Conservation (phyloP, 345 rosid species). For the Camelina neglecta region DNA sequence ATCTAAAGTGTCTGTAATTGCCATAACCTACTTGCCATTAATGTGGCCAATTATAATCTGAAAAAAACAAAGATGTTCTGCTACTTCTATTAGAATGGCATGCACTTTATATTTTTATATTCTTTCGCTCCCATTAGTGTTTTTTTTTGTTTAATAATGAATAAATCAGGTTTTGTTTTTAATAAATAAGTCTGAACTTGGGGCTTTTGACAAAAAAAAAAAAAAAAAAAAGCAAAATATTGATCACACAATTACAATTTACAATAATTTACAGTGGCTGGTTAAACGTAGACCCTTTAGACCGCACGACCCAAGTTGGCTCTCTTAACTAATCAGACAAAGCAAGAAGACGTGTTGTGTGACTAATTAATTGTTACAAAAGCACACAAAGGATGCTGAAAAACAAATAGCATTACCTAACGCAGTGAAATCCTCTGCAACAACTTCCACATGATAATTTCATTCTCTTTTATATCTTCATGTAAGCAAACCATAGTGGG, state of each 20-base stretch:
- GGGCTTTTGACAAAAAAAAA: too few species aligned
- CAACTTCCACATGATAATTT: conserved; percentile 41
- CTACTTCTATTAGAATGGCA: not conserved
- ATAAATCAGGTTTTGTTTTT: too few species aligned
- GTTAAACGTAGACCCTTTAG: not conserved
- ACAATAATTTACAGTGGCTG: not conserved
- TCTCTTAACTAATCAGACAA: not conserved
- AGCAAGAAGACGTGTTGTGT: conserved; percentile 33
- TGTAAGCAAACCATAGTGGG: not conserved
- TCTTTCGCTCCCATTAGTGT: not conserved
- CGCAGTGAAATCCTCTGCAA: conserved; percentile 45
- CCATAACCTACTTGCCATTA: conserved; percentile 36
- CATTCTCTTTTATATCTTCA: conserved; percentile 21
- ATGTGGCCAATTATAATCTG: not conserved
- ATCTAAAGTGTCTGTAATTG: conserved; percentile 29
- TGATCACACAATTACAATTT: too few species aligned
- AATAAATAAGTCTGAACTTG: too few species aligned
- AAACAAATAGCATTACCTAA: conserved; percentile 7
- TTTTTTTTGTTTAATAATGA: too few species aligned
- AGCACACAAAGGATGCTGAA: conserved; percentile 35
- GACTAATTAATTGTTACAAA: conserved; percentile 22
- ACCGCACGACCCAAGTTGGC: not conserved
- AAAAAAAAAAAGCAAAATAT: too few species aligned
- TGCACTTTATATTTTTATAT: conserved; percentile 1
- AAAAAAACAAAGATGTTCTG: not conserved